A percentile compares a stretch with the other conserved stretches of the same genome.
Conservation (phyloP, 2,329 filamentous ascomycete species). For the Aspergillus brasiliensis region DNA sequence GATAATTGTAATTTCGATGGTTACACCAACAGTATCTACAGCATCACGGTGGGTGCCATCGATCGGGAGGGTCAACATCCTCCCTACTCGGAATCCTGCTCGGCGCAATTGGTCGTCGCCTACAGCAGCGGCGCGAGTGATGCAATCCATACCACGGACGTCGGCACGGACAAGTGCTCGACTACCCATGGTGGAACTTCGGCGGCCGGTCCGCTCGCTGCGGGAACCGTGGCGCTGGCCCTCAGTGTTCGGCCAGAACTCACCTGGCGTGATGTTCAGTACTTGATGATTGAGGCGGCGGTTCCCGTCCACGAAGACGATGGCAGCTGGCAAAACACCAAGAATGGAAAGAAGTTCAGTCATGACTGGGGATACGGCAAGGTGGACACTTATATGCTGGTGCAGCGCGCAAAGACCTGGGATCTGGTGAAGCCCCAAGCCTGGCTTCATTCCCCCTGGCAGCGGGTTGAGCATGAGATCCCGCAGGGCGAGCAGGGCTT, state of each 20-base stretch:
- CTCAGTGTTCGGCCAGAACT: conserved; percentile 83
- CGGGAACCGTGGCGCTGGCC: conserved; percentile 87
- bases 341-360: conserved; percentile 82
- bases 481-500: conserved; percentile 83
- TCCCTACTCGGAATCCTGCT: conserved; percentile 95
- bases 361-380: conserved; percentile 97
- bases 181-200: conserved; percentile 89
- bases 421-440: conserved; percentile 89
- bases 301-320: conserved; percentile 74
- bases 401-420: conserved; percentile 84
- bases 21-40: conserved; percentile 99
- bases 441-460: conserved; percentile 92
- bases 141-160: conserved; percentile 94
- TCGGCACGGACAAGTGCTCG: conserved; percentile 79
- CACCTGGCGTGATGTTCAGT: conserved; percentile 92
- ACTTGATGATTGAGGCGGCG: conserved; percentile 81
- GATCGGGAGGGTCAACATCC: conserved; percentile 86
- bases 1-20: conserved; percentile 99
- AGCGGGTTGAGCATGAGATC: conserved; percentile 82
- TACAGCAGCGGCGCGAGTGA: conserved; percentile 91
- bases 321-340: conserved; percentile 79
- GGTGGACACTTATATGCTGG: conserved; percentile 81
- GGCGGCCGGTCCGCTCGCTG: conserved; percentile 88
- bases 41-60: conserved; percentile 92
- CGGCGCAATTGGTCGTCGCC: conserved; percentile 90